phyloP scores from a whole-genome alignment of 2,329 filamentous ascomycete species.

The Podosphaera xanthii region DNA sequence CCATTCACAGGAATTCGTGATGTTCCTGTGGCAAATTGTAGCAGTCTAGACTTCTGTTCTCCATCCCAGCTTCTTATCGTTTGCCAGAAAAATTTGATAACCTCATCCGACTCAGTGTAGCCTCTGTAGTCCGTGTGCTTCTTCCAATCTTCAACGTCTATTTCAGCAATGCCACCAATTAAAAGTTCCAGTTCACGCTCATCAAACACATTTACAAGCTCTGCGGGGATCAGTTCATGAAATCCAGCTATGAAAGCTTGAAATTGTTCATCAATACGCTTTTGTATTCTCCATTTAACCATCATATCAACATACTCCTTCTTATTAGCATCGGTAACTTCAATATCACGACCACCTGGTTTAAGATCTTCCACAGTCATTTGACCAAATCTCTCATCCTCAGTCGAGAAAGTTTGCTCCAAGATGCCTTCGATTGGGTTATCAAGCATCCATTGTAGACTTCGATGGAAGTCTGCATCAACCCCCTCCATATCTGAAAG shows the following conservation, averaged over 20 bases:
- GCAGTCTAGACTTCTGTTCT: slow-evolving; percentile 84
- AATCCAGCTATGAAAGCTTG: slow-evolving; percentile 94
- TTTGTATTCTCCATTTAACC: slow-evolving; percentile 98
- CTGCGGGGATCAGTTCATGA: slow-evolving; percentile 87
- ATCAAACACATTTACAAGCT: slow-evolving; percentile 95
- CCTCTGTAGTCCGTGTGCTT: slow-evolving; percentile 98
- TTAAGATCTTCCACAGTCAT: slow-evolving; percentile 87
- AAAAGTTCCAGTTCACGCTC: slow-evolving; percentile 90
- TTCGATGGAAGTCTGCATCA: slow-evolving; percentile 91
- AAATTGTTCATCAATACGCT: slow-evolving; percentile 95
- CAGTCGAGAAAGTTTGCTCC: slow-evolving; percentile 88
- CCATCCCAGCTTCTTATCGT: slow-evolving; percentile 92
- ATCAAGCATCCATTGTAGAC: slow-evolving; percentile 90
- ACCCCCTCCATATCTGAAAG: slow-evolving; percentile 97
- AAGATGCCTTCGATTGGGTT: slow-evolving; percentile 92
- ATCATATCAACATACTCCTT: slow-evolving; percentile 96
- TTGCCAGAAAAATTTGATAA: slow-evolving; percentile 98
- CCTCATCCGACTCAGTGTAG: slow-evolving; percentile 92
- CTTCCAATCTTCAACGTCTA: slow-evolving; percentile 99
- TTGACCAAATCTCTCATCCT: slow-evolving; percentile 92
- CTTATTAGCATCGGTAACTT: slow-evolving; percentile 97
- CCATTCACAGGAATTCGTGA: slow-evolving; percentile 96
- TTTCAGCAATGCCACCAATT: slow-evolving; percentile 98
- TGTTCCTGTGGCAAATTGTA: slow-evolving; percentile 95
- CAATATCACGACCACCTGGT: slow-evolving; percentile 70